Evolutionary conservation across 1,139 yeast genomes (phyloP), one percentile per base, ranked within the genome.

Genomic region (Yamadazyma diospyri): DNA sequence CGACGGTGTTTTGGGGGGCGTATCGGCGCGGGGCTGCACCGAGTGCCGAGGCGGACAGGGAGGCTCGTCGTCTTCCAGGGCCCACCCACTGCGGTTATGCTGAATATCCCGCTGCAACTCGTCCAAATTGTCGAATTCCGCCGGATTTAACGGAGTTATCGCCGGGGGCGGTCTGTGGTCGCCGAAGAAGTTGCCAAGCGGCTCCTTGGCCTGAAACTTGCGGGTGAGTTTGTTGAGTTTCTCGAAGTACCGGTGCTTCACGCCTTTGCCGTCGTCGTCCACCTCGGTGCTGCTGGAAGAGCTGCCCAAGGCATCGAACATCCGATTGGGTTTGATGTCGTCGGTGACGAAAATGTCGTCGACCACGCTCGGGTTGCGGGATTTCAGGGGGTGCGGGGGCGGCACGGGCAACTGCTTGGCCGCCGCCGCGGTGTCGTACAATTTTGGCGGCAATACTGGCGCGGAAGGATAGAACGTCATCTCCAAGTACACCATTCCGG

Each of bases 401-500:
- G 47, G 45, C 5, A 43, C 41, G 9, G 35, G 35, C 14, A 32
- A 25, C 3, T 27, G 32, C 23, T 38, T 41, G 8, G 6, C 6
- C 6, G 18, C n/a, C 5, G 8, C 11, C 21, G 34, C 25, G 17
- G 25, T 29, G 12, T 42, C 47, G 22, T 48, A 45, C 7, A 64
- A 36, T 38, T 69, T 69, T 2, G 74, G 72, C 2, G 76, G 78
- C 23, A 64, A 44, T 6, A 68, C 48, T 0, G 77, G 80, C 2
- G 75, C 69, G 12, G 70, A 58, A 0, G 96, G 94, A 51, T 86
- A 87, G 51, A 86, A 92, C 0, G 97, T 87, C 83, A 92, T 81
- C 51, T 92, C 97, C 35, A 94, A 61, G 55, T 81, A 89, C 1
- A 92, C 76, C 58, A 78, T 85, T 1, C 98, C 98, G 1, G 97